These are phyloP conservation scores for Sordariomycetes sp. DNA, from an alignment of 2,329 filamentous ascomycete species.

Conservation along the genomic window DNA sequence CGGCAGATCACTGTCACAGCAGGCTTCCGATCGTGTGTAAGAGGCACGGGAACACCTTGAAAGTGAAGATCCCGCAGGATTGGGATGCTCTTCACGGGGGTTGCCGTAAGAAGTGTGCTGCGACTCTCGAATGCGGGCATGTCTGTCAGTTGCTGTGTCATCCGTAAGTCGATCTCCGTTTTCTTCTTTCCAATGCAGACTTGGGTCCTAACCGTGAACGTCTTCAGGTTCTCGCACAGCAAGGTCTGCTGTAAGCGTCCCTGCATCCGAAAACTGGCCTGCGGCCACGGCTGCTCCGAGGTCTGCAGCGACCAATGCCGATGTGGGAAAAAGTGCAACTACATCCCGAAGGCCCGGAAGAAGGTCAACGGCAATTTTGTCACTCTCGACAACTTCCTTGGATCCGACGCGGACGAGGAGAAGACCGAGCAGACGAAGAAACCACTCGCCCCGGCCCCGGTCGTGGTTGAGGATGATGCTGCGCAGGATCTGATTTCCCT, in stretches of 20 bases:
- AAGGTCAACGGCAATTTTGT: neutral
- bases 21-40: constrained; percentile 55
- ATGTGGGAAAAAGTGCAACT: neutral
- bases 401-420: neutral
- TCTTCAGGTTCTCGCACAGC: neutral
- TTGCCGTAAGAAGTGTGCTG: constrained; percentile 3
- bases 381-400: neutral
- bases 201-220: neutral
- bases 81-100: constrained; percentile 27
- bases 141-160: constrained; percentile 4
- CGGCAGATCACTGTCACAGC: constrained; percentile 34
- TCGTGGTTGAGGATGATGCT: neutral
- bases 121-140: constrained; percentile 5
- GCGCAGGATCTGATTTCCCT: neutral
- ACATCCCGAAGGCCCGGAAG: neutral
- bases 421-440: neutral
- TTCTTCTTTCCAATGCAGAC: neutral
- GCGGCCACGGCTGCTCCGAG: constrained; percentile 2
- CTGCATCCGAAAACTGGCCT: constrained; percentile 1
- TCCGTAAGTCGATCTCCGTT: constrained; percentile 1
- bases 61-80: constrained; percentile 39
- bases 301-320: constrained; percentile 1
- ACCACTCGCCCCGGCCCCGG: too few relatives aligned
- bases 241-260: neutral
- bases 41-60: constrained; percentile 41